Percentiles rank a stretch among this genome's conserved stretches.
phyloP scores from a whole-genome alignment of 345 rosid species.

The Acer campestre region DNA sequence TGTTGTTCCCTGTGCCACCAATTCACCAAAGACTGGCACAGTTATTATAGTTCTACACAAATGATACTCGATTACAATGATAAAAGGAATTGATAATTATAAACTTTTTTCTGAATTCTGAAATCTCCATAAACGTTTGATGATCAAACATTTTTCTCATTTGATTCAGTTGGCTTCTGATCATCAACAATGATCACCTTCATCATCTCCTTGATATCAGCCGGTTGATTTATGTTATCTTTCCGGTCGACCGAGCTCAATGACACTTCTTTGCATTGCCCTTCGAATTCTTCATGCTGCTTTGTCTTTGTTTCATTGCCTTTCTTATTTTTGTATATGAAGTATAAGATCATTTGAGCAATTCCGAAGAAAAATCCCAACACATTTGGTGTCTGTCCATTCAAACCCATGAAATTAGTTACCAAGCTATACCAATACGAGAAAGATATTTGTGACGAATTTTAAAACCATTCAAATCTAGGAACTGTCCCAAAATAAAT shows the following conservation, averaged over 20 bases:
- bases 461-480: too few species aligned
- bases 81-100: too few species aligned
- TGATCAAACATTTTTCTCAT: background rate
- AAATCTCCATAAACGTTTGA: background rate
- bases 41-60: too few species aligned
- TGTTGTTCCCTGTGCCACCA: too few species aligned
- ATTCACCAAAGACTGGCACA: background rate
- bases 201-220: background rate
- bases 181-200: background rate
- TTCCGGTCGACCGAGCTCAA: conserved; percentile 1
- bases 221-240: background rate
- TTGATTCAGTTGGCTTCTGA: background rate
- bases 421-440: background rate
- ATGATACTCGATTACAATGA: too few species aligned
- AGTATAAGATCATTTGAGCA: conserved; percentile 73
- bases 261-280: background rate
- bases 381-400: conserved; percentile 54
- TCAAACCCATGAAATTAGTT: background rate
- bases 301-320: conserved; percentile 11
- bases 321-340: conserved; percentile 48
- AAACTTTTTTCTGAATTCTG: background rate
- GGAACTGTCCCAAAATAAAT: too few species aligned
- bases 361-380: conserved; percentile 59
- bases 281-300: conserved; percentile 3
- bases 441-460: background rate